Evolutionary conservation across 2,329 filamentous ascomycete species (phyloP).

Genomic region (Colletotrichum nymphaeae): DNA sequence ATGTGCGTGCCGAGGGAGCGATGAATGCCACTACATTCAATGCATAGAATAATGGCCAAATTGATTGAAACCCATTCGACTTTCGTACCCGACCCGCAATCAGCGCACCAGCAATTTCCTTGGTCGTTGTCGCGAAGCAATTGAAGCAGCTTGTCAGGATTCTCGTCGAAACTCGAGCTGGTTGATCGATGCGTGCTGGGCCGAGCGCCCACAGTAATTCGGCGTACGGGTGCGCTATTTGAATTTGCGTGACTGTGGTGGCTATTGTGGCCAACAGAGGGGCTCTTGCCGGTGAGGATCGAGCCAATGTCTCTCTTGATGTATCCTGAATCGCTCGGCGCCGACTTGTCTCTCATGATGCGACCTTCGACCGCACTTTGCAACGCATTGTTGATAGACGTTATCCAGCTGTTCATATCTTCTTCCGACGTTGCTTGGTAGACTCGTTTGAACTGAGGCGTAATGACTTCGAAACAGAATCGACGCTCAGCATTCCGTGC

Average conservation of each 20-base stretch:
- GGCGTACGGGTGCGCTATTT: slow-evolving; percentile 74
- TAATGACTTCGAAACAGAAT: slow-evolving; percentile 99
- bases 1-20: slow-evolving; percentile 97
- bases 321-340: slow-evolving; percentile 63
- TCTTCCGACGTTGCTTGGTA: slow-evolving; percentile 99
- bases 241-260: slow-evolving; percentile 58
- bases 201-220: slow-evolving; percentile 91
- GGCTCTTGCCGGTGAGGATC: slow-evolving; percentile 91
- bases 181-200: slow-evolving; percentile 77
- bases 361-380: slow-evolving; percentile 94
- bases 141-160: slow-evolving; percentile 86
- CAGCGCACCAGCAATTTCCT: slow-evolving; percentile 92
- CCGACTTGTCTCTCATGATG: slow-evolving; percentile 64
- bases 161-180: slow-evolving; percentile 82
- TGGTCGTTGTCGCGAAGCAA: slow-evolving; percentile 90
- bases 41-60: slow-evolving; percentile 93
- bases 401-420: slow-evolving; percentile 97
- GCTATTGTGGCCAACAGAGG: slow-evolving; percentile 69
- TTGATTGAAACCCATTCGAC: slow-evolving; percentile 99
- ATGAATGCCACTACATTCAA: slow-evolving; percentile 98
- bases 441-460: slow-evolving; percentile 92
- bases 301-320: slow-evolving; percentile 90
- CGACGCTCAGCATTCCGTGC: slow-evolving; percentile 93
- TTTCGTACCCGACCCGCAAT: slow-evolving; percentile 91
- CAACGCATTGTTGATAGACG: slow-evolving; percentile 94